These are phyloP conservation scores for Peziza echinospora DNA, from an alignment of 495 filamentous ascomycete genomes.

Conservation along the genomic window DNA sequence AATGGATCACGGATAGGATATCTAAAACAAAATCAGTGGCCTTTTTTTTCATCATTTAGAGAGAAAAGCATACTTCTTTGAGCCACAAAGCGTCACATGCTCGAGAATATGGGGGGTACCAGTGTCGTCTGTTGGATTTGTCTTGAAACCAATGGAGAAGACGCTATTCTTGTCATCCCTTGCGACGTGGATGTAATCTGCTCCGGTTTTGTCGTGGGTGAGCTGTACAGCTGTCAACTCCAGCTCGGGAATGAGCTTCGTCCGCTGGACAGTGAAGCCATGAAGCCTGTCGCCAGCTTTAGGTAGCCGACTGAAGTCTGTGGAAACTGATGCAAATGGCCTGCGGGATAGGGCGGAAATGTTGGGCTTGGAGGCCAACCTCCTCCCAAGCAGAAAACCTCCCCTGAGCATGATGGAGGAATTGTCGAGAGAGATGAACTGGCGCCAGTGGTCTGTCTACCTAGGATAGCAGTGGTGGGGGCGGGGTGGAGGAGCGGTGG, in stretches of 20 bases:
- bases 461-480: no score
- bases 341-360: slow-evolving; percentile 1
- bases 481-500: no score
- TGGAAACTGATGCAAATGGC: slow-evolving; percentile 30
- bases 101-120: slow-evolving; percentile 94
- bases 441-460: no score
- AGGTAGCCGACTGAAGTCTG: slow-evolving; percentile 48
- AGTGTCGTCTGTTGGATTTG: slow-evolving; percentile 88
- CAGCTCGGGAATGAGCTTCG: slow-evolving; percentile 81
- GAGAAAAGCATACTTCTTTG: slow-evolving; percentile 54
- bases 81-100: slow-evolving; percentile 93
- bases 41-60: no score
- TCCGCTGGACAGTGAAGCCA: slow-evolving; percentile 73
- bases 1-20: slow-evolving; percentile 94
- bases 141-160: slow-evolving; percentile 97
- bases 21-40: slow-evolving; percentile 28
- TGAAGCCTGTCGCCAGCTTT: slow-evolving; percentile 64
- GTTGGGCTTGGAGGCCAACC: slow-evolving; percentile 1
- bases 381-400: slow-evolving; percentile 8
- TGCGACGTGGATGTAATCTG: slow-evolving; percentile 86
- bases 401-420: slow-evolving; percentile 11
- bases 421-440: no score
- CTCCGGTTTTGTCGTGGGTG: slow-evolving; percentile 78
- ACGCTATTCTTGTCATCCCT: slow-evolving; percentile 96
- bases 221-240: slow-evolving; percentile 78